phyloP scores from a whole-genome alignment of 148 eudicot species.

The Persicaria maculosa region DNA sequence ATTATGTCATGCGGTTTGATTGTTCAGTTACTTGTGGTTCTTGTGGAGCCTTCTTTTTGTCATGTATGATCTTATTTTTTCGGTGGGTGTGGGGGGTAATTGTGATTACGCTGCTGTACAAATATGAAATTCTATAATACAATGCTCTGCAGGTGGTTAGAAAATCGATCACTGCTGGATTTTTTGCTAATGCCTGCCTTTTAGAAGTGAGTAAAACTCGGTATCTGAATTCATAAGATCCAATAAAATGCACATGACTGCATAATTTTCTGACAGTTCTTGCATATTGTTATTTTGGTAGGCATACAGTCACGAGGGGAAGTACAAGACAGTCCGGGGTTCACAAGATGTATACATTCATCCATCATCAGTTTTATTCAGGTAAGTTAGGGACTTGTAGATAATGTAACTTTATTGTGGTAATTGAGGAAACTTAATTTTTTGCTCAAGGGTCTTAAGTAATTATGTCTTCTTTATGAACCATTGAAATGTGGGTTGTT shows the following conservation, averaged over 20 bases:
- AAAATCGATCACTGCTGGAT: conserved; percentile 89
- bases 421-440: neutral
- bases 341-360: conserved; percentile 95
- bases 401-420: no score
- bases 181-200: conserved; percentile 88
- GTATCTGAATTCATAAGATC: neutral
- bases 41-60: neutral
- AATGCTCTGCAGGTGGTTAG: conserved; percentile 57
- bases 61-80: neutral
- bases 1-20: neutral
- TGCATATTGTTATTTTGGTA: conserved; percentile 18
- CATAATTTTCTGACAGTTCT: neutral
- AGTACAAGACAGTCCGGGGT: conserved; percentile 80
- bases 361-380: conserved; percentile 91
- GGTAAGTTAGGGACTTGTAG: conserved; percentile 34
- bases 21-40: neutral
- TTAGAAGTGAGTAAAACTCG: conserved; percentile 54
- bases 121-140: neutral
- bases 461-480: conserved; percentile 1
- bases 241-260: neutral
- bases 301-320: conserved; percentile 88
- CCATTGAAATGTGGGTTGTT: conserved; percentile 13
- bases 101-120: neutral
- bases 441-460: neutral
- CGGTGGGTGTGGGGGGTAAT: neutral